Evolutionary conservation across 176 grass and related monocot genomes (phyloP).

Genomic region (Oryza brachyantha): DNA sequence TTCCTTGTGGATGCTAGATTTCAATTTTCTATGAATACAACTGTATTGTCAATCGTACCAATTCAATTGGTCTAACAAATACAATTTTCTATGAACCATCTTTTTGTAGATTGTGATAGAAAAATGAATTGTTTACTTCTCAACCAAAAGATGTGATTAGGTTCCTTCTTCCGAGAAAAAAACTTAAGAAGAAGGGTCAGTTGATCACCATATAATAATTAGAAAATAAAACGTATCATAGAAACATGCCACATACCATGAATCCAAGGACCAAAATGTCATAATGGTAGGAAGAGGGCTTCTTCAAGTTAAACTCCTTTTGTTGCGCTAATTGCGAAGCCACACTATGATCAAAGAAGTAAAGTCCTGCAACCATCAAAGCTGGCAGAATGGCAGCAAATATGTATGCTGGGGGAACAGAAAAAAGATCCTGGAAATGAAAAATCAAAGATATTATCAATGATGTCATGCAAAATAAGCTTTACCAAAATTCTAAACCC

Average conservation of each 20-base stretch:
- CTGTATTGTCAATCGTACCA: not conserved
- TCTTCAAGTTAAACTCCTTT: slow-evolving; percentile 94
- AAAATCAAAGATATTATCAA: not conserved
- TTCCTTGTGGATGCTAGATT: not conserved
- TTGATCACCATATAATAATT: too few species aligned
- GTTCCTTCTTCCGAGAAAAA: not conserved
- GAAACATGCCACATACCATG: slow-evolving; percentile 41
- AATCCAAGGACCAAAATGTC: slow-evolving; percentile 90
- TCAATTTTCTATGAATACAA: not conserved
- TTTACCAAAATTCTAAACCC: not conserved
- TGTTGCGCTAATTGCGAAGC: slow-evolving; percentile 96
- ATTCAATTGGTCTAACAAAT: too few species aligned
- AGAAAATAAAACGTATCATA: not conserved
- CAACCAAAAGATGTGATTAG: not conserved
- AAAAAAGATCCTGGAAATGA: slow-evolving; percentile 76
- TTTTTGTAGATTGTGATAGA: too few species aligned
- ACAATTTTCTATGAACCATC: too few species aligned
- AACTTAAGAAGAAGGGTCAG: not conserved
- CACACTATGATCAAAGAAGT: slow-evolving; percentile 97
- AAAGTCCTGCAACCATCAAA: slow-evolving; percentile 88
- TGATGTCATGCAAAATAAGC: not conserved
- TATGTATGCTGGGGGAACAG: slow-evolving; percentile 75
- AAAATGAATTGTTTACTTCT: not conserved
- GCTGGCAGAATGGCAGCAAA: slow-evolving; percentile 85
- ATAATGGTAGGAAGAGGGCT: slow-evolving; percentile 90